These are phyloP conservation scores for Blastocystis sp. DNA, from an alignment of 352 stramenopile genomes.

Conservation along the genomic window DNA sequence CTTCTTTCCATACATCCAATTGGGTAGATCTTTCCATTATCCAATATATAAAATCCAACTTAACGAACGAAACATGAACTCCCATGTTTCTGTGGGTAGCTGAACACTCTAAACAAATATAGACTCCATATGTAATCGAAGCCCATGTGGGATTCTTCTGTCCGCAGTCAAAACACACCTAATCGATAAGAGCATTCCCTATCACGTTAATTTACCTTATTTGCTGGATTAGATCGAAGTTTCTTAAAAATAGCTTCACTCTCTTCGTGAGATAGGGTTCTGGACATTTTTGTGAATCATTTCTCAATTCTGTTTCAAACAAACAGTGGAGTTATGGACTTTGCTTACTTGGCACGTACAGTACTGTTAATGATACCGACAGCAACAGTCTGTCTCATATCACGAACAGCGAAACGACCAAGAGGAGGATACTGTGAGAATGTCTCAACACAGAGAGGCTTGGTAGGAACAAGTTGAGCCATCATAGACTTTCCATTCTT, in stretches of 20 bases:
- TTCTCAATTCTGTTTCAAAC: background rate
- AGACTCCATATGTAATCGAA: constrained; percentile 81
- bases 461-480: constrained; percentile 83
- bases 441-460: constrained; percentile 86
- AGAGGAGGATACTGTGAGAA: constrained; percentile 91
- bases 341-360: constrained; percentile 47
- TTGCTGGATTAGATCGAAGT: constrained; percentile 49
- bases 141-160: constrained; percentile 77
- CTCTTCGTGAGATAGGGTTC: constrained; percentile 30
- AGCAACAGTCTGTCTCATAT: constrained; percentile 90
- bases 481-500: constrained; percentile 90
- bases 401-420: constrained; percentile 87
- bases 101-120: constrained; percentile 91
- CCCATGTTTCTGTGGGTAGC: constrained; percentile 86
- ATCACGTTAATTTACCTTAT: constrained; percentile 25
- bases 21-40: constrained; percentile 55
- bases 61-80: constrained; percentile 91
- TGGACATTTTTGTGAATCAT: constrained; percentile 36
- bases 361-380: constrained; percentile 88
- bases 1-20: constrained; percentile 58
- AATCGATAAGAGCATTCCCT: background rate
- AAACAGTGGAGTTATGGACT: background rate
- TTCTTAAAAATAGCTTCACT: constrained; percentile 59
- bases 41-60: constrained; percentile 1
- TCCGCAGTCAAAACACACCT: constrained; percentile 62